Evolutionary conservation across 2,329 filamentous ascomycete species (phyloP), one percentile per base, ranked within the genome.

Genomic region (Phyllosticta citriasiana): DNA sequence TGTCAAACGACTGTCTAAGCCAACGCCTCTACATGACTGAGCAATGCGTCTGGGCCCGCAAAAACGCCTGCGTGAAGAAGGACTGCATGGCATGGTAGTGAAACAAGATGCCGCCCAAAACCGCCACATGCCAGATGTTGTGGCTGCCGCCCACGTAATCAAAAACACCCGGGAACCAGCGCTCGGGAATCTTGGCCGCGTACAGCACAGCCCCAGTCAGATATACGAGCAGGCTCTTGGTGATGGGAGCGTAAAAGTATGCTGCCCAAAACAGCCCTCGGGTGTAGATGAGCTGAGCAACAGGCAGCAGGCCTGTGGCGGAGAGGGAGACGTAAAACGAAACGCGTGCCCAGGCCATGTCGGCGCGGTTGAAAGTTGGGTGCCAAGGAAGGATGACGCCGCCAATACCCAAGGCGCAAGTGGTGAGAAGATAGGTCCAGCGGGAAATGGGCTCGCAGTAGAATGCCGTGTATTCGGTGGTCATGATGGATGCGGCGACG

Each of bases 391-490:
- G 82, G 65, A 97, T 89, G 65, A 95, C 90, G 61, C 94, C 94
- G 50, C 87, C 89, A 61, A 95, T 77, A 55, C 94, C 94, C 26
- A 99, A 84, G 14, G 87, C 72, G 62, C 89, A 87, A 2, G 94
- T 97, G 57, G 89, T 79, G 52, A 82, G 75, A 79, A 99, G 94
- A 76, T 97, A 99, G 12, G 84, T 80, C 83, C 88, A 94, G 60
- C 92, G 88, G 67, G 88, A 92, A 55, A 88, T 69, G 2, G 94
- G 92, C 70, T 99, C 94, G 78, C 94, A 97, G 79, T 99, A 99
- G 75, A 99, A 99, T 25, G 93, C 94, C 0, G 94, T 97, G 78
- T 97, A 99, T 73, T 99, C 94, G 40, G 91, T 96, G 2, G 94
- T 97, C 83, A 97, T 91, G 77, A 99, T 99, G 61, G 90, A 96